These are phyloP conservation scores for Dinochytrium kinnereticum DNA, from an alignment of 371 early-diverging fungal genomes.

Conservation along the genomic window DNA sequence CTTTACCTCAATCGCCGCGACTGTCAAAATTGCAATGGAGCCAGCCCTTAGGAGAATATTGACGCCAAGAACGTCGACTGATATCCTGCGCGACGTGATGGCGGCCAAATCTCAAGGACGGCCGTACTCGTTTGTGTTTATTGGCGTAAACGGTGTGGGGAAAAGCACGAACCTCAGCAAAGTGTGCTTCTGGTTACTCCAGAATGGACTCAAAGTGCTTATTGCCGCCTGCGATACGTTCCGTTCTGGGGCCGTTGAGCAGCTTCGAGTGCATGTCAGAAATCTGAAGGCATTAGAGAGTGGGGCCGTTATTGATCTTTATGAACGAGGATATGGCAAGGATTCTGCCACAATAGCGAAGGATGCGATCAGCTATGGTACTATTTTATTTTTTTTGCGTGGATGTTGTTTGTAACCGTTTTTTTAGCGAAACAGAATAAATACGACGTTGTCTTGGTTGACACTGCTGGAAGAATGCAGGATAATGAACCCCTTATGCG, in stretches of 20 bases:
- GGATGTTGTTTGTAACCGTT: not conserved
- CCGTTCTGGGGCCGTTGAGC: slow-evolving; percentile 96
- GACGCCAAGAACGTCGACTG: slow-evolving; percentile 92
- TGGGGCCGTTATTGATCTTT: slow-evolving; percentile 83
- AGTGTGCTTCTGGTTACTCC: slow-evolving; percentile 96
- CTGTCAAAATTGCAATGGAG: slow-evolving; percentile 83
- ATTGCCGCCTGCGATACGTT: slow-evolving; percentile 99
- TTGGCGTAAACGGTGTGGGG: slow-evolving; percentile 99
- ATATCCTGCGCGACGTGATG: slow-evolving; percentile 91
- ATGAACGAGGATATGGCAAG: slow-evolving; percentile 98
- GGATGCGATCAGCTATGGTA: slow-evolving; percentile 90
- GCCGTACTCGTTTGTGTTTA: slow-evolving; percentile 93
- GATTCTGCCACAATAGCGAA: slow-evolving; percentile 98
- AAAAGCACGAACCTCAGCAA: slow-evolving; percentile 97
- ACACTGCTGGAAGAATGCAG: slow-evolving; percentile 99
- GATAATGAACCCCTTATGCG: slow-evolving; percentile 98
- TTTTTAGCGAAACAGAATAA: slow-evolving; percentile 58
- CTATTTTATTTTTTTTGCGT: not conserved
- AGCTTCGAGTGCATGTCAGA: slow-evolving; percentile 17
- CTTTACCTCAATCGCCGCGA: slow-evolving; percentile 43
- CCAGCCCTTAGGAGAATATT: slow-evolving; percentile 83
- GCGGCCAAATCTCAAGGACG: slow-evolving; percentile 67
- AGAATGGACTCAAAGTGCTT: slow-evolving; percentile 89
- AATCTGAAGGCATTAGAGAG: slow-evolving; percentile 67
- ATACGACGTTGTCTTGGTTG: slow-evolving; percentile 98